Evolutionary conservation across 2,329 filamentous ascomycete genomes (phyloP).

Genomic region (Fusarium fracticaudum): DNA sequence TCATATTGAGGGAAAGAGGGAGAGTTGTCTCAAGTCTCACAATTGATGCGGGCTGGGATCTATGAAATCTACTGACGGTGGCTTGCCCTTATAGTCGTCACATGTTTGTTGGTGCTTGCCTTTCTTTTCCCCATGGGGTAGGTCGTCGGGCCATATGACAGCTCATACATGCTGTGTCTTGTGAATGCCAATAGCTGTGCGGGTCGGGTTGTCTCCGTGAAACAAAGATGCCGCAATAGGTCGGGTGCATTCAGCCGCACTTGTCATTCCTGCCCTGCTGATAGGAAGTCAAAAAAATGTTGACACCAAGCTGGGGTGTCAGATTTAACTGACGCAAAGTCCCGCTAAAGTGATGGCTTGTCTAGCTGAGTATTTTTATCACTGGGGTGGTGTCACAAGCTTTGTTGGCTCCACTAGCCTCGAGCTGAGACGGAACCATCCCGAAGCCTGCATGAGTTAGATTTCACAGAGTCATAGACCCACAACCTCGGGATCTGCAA

Average conservation of each 20-base stretch:
- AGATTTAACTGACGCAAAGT: accelerated
- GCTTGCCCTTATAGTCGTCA: neutral
- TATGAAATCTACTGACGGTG: neutral
- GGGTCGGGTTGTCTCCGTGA: neutral
- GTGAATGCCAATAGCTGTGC: neutral
- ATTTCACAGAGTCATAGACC: neutral
- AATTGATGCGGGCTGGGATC: neutral
- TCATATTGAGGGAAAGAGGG: neutral
- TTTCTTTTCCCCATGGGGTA: neutral
- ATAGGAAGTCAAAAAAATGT: neutral
- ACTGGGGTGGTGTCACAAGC: accelerated
- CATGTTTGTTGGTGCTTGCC: neutral
- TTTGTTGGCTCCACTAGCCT: neutral
- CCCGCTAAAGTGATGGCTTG: accelerated
- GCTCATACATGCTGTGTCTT: neutral
- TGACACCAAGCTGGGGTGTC: neutral
- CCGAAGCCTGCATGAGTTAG: neutral
- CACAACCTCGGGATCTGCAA: neutral
- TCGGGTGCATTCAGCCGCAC: neutral
- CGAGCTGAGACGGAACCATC: neutral
- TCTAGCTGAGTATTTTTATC: neutral
- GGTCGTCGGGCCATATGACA: neutral
- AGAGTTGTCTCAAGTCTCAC: neutral
- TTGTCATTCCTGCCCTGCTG: neutral
- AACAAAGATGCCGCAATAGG: neutral